A percentile compares a stretch with the other conserved stretches of the same genome.
These are phyloP conservation scores for Arthrobotrys sphaeroides DNA, from an alignment of 2,329 filamentous ascomycete genomes.

Conservation along the genomic window DNA sequence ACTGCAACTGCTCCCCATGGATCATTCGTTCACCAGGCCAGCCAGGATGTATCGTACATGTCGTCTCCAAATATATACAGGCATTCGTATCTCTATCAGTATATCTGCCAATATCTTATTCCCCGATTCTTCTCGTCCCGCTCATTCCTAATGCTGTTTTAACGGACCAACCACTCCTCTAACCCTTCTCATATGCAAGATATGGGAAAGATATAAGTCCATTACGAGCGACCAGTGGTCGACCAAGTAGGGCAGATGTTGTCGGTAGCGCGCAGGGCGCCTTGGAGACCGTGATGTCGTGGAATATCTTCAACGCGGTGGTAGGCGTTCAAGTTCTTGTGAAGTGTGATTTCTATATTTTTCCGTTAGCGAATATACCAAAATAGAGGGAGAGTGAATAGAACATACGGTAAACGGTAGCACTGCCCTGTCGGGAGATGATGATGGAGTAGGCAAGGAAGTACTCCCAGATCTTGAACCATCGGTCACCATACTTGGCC, in stretches of 20 bases:
- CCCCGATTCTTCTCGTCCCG: neutral
- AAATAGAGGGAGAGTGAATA: neutral
- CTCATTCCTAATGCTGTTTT: neutral
- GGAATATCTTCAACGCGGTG: constrained; percentile 80
- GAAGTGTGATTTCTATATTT: constrained; percentile 73
- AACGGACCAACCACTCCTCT: neutral
- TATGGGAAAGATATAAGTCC: no score
- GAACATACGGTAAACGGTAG: constrained; percentile 75
- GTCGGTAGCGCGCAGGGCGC: constrained; percentile 65
- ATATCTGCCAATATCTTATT: neutral
- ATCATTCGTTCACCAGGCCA: neutral
- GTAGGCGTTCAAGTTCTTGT: constrained; percentile 89
- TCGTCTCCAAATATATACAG: constrained; percentile 36
- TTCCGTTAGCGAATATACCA: neutral
- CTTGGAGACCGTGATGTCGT: constrained; percentile 74
- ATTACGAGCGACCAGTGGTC: constrained; percentile 34
- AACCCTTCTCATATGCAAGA: neutral
- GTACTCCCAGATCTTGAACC: constrained; percentile 97
- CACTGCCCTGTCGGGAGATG: constrained; percentile 81
- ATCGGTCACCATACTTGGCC: constrained; percentile 92
- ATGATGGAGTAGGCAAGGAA: constrained; percentile 89
- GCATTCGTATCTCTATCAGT: neutral
- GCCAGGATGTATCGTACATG: constrained; percentile 50
- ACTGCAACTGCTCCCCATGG: constrained; percentile 2
- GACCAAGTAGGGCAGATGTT: constrained; percentile 39